Evolutionary conservation across 2,329 filamentous ascomycete genomes (phyloP), one percentile per base, ranked within the genome.

Genomic region (Elsinoe ampelina): DNA sequence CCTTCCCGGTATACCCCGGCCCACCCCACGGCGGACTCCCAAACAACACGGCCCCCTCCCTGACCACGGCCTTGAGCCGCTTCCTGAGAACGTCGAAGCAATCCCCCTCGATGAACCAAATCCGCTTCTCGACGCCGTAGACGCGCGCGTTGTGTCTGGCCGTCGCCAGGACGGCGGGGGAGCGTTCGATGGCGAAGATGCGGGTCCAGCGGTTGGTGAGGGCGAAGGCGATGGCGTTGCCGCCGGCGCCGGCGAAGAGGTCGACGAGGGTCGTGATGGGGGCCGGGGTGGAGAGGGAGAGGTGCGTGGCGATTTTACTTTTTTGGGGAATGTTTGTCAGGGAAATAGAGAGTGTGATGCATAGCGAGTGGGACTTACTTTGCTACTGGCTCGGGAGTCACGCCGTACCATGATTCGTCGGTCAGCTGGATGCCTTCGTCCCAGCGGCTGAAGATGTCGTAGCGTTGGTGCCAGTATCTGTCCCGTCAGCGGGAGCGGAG

Each of bases 181-280:
- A 85, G 63, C 85, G 87, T 72, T 98, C 93, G 63, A 98, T 86
- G 41, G 87, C 89, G 67, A 97, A 89, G 61, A 98, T 82, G 61
- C 82, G 84, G 54, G 84, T 80, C 87, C 89, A 98, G 61, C 84
- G 82, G 17, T 80, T 82, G 0, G 85, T 88, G 8, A 84, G 79
- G 15, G 93, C 92, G 64, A 98, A 95, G n/a, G 91, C 89, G 63
- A 98, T 97, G 20, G 86, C 82, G 69, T 98, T 98, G 56, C 91
- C 93, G 36, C 95, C 93, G 0, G 88, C 90, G 42, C 93, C 93
- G 26, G 85, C 88, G 72, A 98, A 98, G 45, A 87, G 81, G 70
- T 98, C 93, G 58, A 98, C 82, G 36, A 98, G 74, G 35, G 85
- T 80, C 8, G 75, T 81, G 63, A 84, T 86, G 13, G 73, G 72